Percentiles rank a stretch among this genome's conserved stretches.
Evolutionary conservation across 768 basidiomycete species (phyloP).

Genomic region (Filobasidium wieringae): DNA sequence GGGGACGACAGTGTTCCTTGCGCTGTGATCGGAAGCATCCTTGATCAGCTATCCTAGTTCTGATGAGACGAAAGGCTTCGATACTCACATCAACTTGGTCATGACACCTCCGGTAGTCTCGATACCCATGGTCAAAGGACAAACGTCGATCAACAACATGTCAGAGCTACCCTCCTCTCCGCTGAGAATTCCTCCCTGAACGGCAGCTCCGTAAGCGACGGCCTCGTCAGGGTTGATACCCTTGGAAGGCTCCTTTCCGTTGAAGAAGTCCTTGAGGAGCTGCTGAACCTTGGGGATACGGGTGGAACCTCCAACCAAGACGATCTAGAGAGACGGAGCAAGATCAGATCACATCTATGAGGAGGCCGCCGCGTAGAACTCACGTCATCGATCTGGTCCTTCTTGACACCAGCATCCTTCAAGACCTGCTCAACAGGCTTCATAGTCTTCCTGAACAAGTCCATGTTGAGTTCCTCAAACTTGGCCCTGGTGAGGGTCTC

Average conservation of each 20-base stretch:
- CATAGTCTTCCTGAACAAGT: slow-evolving; percentile 98
- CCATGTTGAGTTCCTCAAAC: slow-evolving; percentile 97
- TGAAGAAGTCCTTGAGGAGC: slow-evolving; percentile 96
- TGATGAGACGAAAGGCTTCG: not conserved
- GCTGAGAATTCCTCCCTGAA: slow-evolving; percentile 95
- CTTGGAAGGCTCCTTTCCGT: slow-evolving; percentile 97
- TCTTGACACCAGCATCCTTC: slow-evolving; percentile 96
- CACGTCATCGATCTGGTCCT: slow-evolving; percentile 88
- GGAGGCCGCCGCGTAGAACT: slow-evolving; percentile 15
- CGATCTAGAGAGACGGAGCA: slow-evolving; percentile 45
- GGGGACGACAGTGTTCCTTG: slow-evolving; percentile 33
- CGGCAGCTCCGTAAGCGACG: slow-evolving; percentile 96
- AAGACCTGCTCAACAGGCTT: slow-evolving; percentile 98
- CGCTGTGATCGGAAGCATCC: slow-evolving; percentile 11
- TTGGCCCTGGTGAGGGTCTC: slow-evolving; percentile 95
- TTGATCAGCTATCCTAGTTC: too few species aligned
- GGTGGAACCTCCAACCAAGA: slow-evolving; percentile 94
- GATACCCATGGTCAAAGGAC: slow-evolving; percentile 56
- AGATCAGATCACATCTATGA: not conserved
- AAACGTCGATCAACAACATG: slow-evolving; percentile 86
- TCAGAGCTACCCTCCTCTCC: slow-evolving; percentile 81
- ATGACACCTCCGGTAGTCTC: slow-evolving; percentile 99
- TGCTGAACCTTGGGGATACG: slow-evolving; percentile 96
- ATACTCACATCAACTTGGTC: slow-evolving; percentile 66
- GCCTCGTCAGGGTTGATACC: slow-evolving; percentile 99